These are phyloP conservation scores for Rickenella mellea DNA, from an alignment of 768 basidiomycete species.

Conservation along the genomic window DNA sequence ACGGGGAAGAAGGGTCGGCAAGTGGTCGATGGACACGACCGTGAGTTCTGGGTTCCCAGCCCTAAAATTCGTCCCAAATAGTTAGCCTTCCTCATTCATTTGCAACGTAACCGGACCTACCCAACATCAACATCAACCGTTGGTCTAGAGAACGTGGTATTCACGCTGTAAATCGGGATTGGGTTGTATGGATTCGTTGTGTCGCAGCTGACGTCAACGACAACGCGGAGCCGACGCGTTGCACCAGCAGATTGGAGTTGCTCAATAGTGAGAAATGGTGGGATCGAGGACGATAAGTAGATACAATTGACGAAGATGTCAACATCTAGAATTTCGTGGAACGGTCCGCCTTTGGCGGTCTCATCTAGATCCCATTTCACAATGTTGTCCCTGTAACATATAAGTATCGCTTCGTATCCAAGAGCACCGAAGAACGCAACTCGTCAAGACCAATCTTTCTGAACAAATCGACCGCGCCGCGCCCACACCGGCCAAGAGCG, in stretches of 20 bases:
- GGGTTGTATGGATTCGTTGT: slow-evolving; percentile 99
- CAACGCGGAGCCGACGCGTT: slow-evolving; percentile 58
- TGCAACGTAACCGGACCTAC: slow-evolving; percentile 36
- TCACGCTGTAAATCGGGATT: slow-evolving; percentile 87
- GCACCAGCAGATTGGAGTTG: slow-evolving; percentile 66
- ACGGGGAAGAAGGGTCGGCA: slow-evolving; percentile 89
- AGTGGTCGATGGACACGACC: slow-evolving; percentile 93
- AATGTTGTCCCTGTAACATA: slow-evolving; percentile 65
- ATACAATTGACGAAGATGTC: slow-evolving; percentile 99
- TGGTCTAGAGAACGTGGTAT: slow-evolving; percentile 89
- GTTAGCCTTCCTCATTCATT: slow-evolving; percentile 3
- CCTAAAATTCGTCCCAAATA: slow-evolving; percentile 21
- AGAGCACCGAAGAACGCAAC: slow-evolving; percentile 38
- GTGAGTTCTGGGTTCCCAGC: slow-evolving; percentile 58
- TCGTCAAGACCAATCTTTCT: slow-evolving; percentile 91
- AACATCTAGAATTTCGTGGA: slow-evolving; percentile 88
- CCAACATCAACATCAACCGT: slow-evolving; percentile 80
- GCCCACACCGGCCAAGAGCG: slow-evolving; percentile 89
- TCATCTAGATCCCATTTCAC: slow-evolving; percentile 97
- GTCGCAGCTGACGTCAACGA: slow-evolving; percentile 98
- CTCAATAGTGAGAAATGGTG: slow-evolving; percentile 68
- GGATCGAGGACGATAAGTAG: slow-evolving; percentile 81
- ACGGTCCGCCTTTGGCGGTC: slow-evolving; percentile 95
- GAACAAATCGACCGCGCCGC: slow-evolving; percentile 92
- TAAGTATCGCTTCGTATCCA: not conserved